These are phyloP conservation scores for Xylaria sp. DNA, from an alignment of 2,329 filamentous ascomycete species.

Conservation along the genomic window DNA sequence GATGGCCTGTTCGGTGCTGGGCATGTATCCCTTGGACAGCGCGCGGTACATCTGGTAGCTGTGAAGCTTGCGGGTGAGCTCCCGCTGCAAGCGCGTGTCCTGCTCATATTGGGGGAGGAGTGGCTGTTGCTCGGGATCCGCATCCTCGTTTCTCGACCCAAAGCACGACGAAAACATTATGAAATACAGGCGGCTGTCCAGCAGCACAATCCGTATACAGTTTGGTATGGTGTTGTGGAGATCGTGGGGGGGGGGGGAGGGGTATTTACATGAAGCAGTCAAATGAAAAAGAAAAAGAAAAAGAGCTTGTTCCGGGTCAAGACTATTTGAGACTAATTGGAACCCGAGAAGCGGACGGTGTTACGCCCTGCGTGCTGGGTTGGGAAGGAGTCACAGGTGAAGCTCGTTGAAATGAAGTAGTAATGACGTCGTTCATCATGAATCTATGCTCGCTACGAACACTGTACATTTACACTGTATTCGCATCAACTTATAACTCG, in stretches of 20 bases:
- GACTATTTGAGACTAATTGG: background rate
- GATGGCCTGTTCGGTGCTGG: constrained; percentile 86
- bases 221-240: background rate
- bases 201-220: background rate
- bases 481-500: background rate
- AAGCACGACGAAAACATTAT: constrained; percentile 71
- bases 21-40: constrained; percentile 86
- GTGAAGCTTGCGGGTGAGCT: constrained; percentile 89
- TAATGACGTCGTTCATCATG: constrained; percentile 29
- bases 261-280: background rate
- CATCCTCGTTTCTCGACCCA: constrained; percentile 61
- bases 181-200: background rate
- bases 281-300: background rate
- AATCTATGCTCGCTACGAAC: background rate
- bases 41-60: constrained; percentile 92
- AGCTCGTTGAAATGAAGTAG: constrained; percentile 12
- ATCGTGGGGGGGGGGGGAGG: too few species aligned
- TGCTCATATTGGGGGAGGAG: constrained; percentile 85
- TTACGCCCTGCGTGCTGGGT: background rate
- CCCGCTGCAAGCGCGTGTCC: constrained; percentile 80
- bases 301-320: background rate
- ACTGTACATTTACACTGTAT: constrained; percentile 8
- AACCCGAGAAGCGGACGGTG: background rate
- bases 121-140: constrained; percentile 75
- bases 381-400: background rate